Conservation (phyloP, 2,329 filamentous ascomycete species). For the Lecanosticta acicola region DNA sequence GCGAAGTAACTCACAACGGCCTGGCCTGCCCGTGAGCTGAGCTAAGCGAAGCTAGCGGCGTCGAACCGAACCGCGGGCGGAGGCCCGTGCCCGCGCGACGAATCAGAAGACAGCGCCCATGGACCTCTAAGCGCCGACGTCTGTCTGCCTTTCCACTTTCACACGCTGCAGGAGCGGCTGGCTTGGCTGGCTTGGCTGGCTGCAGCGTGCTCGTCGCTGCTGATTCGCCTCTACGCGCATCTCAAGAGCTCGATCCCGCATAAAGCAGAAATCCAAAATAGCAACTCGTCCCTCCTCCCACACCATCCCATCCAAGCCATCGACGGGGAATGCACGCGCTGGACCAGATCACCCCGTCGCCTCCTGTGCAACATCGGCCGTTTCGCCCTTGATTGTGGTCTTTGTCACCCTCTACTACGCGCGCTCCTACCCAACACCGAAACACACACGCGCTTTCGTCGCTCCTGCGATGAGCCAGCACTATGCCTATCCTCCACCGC, state of each 20-base stretch:
- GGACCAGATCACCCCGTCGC: too few relatives aligned
- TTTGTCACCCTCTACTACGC: conserved; percentile 10
- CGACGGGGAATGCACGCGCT: too few relatives aligned
- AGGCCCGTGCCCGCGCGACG: too few relatives aligned
- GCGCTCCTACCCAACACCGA: conserved; percentile 21
- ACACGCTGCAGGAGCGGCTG: background rate
- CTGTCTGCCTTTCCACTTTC: background rate
- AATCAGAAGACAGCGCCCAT: background rate
- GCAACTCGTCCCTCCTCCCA: background rate
- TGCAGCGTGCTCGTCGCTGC: background rate
- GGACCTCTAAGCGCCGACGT: background rate
- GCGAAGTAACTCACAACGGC: too few relatives aligned
- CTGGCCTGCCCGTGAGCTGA: too few relatives aligned
- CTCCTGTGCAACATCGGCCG: too few relatives aligned
- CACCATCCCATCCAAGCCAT: too few relatives aligned
- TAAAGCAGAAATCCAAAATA: background rate
- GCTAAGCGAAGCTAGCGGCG: too few relatives aligned
- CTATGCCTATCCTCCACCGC: conserved; percentile 25
- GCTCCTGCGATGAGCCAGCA: conserved; percentile 28
- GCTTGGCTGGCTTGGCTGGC: background rate
- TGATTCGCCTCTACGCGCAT: background rate
- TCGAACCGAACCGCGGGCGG: background rate
- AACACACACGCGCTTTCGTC: conserved; percentile 9
- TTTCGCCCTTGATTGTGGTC: background rate
- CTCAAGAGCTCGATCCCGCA: background rate